Base-by-base conservation (phyloP, 768 basidiomycete species). In the Tulasnella sp. region DNA sequence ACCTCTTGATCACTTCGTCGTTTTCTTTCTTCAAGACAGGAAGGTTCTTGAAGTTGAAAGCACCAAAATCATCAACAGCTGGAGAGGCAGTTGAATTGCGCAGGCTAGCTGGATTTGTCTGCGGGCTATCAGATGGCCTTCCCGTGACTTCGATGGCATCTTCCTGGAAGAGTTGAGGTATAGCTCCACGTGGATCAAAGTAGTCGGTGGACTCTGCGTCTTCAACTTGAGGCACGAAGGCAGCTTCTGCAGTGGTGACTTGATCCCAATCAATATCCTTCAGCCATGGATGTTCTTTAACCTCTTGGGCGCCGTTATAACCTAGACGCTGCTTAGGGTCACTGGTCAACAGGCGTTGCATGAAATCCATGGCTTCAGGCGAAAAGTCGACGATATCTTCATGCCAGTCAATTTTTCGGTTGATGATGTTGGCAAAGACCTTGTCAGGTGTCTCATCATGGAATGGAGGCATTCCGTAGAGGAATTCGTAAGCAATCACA, bases 171-270 rank as follows among this genome's bases (percentile, higher is more conserved):
- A 93, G 84, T 81, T 95, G 93, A 38, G 91, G 89, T 64, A 93
- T 89, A 19, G 97, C 97, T 3, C 97, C 97, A 64, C 97, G 91
- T 78, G 96, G 89, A 84, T 99, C 97, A 80, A 99, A 99, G 84
- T 99, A 99, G 82, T 99, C 97, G n/a, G 97, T 99, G 29, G 95
- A 97, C 84, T 98, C 96, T 4, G 96, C 96, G 83, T 99, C 96
- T 17, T 92, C 89, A 40, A 97, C 90, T 81, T 96, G 92, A 68
- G 97, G 97, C 72, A 99, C 94, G 85, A 99, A 99, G 39, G 91
- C 93, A 12, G 96, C 95, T 83, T 97, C 93, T 6, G 90, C 89
- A 9, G 89, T 89, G 9, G 93, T 93, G 74, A 99, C 90, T 77
- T 92, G 91, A 76, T 93, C 90, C 97, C 97, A 99, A 78, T 98